Evolutionary conservation across 306 rosid species (phyloP).

Genomic region (Prunus armeniaca): DNA sequence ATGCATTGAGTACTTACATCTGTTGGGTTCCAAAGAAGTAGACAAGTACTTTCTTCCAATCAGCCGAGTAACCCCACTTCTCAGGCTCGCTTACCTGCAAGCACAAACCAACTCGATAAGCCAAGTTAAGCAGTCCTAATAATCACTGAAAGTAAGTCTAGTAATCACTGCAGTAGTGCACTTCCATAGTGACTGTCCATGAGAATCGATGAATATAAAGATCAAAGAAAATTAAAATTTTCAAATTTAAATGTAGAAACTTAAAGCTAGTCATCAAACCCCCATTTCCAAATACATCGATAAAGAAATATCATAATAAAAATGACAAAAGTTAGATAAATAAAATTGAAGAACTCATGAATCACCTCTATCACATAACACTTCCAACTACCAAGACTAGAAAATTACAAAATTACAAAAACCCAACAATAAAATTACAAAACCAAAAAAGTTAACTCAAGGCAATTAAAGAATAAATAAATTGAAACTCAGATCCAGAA

Average conservation of each 20-base stretch:
- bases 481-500: constrained; percentile 34
- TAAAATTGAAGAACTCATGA: not conserved
- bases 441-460: not conserved
- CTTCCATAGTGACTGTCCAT: not conserved
- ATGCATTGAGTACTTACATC: constrained; percentile 60
- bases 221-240: not conserved
- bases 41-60: constrained; percentile 95
- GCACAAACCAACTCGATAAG: constrained; percentile 32
- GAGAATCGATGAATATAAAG: not conserved
- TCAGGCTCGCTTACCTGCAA: constrained; percentile 93
- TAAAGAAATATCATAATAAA: not conserved
- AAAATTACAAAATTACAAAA: not conserved
- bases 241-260: not conserved
- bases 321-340: not conserved
- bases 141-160: not conserved
- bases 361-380: not conserved
- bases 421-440: not conserved
- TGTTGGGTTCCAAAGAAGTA: constrained; percentile 93
- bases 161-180: not conserved
- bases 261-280: not conserved
- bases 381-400: not conserved
- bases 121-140: not conserved
- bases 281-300: not conserved
- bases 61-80: constrained; percentile 87
- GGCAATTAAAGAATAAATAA: not conserved